Base-by-base conservation (phyloP, 2,329 filamentous ascomycete genomes). In the Pyrenochaeta sp. region DNA sequence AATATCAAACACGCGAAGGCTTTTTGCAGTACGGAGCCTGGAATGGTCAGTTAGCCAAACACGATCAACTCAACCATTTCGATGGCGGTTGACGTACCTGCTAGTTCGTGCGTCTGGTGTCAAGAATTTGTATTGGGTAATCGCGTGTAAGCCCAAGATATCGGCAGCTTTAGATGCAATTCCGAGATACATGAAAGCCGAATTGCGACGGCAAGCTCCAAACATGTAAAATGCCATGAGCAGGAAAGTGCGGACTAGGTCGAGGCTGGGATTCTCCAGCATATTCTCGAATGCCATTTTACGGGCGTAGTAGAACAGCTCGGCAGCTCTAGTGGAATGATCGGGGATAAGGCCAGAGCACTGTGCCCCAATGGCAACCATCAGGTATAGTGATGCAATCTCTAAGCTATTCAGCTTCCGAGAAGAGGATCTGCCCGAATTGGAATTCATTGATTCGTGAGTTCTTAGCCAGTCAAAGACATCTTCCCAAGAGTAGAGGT, bases 101-200 rank as follows among this genome's bases (percentile, higher is more conserved):
- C 37, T 44, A 20, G 44, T 28, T 34, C 29, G 41, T n/a, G 32
- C 41, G 13, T 39, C 32, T 7, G 45, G 20, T 9, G 42, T 19
- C 11, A 49, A 35, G 13, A 43, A 29, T 28, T 53, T 53, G 41
- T 65, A 69, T 56, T 46, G 70, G 47, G 55, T 68, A 48, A 41
- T 61, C 39, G 61, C 68, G 67, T 85, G 81, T 6, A 85, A 56
- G 0, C 83, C 83, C 0, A 86, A 56, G 0, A 81, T 80, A 3
- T 79, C 77, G 0, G 83, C 82, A 1, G 82, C 79, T 39, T 81
- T 77, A 0, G 79, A 74, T 1, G 83, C 82, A 7, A 85, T 77
- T 0, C 82, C 82, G 2, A 86, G 62, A 41, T 85, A 85, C 79
- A 86, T 84, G 39, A 83, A 86, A 0, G 82, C 82, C 0, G 82